phyloP scores from a whole-genome alignment of 805 yeast genomes.

The Ogataea degrootiae region DNA sequence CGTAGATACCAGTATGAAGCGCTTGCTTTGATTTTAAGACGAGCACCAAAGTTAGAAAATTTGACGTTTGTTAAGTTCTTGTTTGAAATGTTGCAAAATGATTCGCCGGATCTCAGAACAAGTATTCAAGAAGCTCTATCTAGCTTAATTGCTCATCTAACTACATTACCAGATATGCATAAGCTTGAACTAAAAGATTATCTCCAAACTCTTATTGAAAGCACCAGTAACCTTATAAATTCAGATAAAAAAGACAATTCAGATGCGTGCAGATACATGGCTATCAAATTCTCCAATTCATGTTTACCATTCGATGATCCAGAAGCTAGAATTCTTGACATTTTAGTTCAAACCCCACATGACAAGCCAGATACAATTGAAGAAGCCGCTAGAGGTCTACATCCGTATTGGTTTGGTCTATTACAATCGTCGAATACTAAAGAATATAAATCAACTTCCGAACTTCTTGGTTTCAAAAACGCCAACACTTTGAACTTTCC shows the following conservation, averaged over 20 bases:
- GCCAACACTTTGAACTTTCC: constrained; percentile 48
- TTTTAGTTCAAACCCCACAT: constrained; percentile 48
- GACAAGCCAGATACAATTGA: constrained; percentile 73
- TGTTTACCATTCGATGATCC: constrained; percentile 64
- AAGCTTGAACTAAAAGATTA: constrained; percentile 38
- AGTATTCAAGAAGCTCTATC: constrained; percentile 71
- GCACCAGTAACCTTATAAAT: constrained; percentile 20
- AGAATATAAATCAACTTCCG: constrained; percentile 37
- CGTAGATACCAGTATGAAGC: constrained; percentile 74
- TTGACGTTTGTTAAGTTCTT: constrained; percentile 57
- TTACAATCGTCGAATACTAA: constrained; percentile 40
- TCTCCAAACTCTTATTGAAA: constrained; percentile 21
- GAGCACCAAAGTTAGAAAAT: constrained; percentile 41
- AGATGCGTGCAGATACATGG: constrained; percentile 55
- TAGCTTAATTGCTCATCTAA: constrained; percentile 47
- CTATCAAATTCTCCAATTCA: constrained; percentile 60
- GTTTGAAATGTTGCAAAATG: constrained; percentile 65
- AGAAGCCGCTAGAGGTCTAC: constrained; percentile 73
- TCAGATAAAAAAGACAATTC: constrained; percentile 26
- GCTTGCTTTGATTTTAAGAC: constrained; percentile 57
- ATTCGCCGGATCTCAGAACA: constrained; percentile 54
- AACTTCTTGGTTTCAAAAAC: constrained; percentile 4
- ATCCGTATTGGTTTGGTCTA: constrained; percentile 75
- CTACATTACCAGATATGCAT: constrained; percentile 33
- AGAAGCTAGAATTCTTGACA: constrained; percentile 60